Percentiles rank a stretch among this genome's conserved stretches.
These are phyloP conservation scores for Botrytis fragariae DNA, from an alignment of 2,329 filamentous ascomycete species.

Conservation along the genomic window DNA sequence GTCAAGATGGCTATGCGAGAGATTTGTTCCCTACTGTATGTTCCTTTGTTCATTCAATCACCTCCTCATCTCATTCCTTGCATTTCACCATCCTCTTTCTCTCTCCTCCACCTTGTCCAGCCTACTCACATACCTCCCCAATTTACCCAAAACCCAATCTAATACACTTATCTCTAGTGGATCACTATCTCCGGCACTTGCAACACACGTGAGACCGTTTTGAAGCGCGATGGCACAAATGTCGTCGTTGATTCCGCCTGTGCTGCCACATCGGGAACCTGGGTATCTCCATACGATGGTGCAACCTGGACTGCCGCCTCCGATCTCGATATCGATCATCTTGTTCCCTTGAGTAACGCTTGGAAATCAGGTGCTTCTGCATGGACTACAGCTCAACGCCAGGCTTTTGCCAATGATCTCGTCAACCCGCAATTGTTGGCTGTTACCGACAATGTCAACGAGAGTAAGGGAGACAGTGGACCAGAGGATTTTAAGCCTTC, in stretches of 20 bases:
- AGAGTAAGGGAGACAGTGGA: conserved; percentile 67
- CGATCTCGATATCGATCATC: conserved; percentile 79
- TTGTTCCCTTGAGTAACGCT: conserved; percentile 77
- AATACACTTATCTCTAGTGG: conserved; percentile 18
- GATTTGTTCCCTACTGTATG: conserved; percentile 57
- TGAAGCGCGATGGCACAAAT: conserved; percentile 68
- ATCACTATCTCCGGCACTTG: conserved; percentile 62
- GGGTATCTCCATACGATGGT: conserved; percentile 73
- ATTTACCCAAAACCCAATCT: background rate
- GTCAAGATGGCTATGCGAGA: conserved; percentile 59
- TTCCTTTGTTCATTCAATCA: background rate
- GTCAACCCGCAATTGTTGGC: conserved; percentile 73
- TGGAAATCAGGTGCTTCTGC: conserved; percentile 69
- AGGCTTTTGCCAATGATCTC: conserved; percentile 75
- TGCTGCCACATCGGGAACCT: conserved; percentile 61
- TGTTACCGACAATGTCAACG: conserved; percentile 75
- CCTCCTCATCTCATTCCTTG: background rate
- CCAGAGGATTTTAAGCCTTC: conserved; percentile 73
- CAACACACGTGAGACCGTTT: conserved; percentile 70
- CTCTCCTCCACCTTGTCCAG: too few species aligned
- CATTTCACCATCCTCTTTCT: conserved; percentile 11
- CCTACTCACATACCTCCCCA: background rate
- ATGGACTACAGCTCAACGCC: conserved; percentile 68
- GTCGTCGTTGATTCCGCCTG: conserved; percentile 61
- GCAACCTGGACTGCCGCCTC: conserved; percentile 64